Evolutionary conservation across 371 early-diverging fungal genomes (phyloP).

Genomic region (Lichtheimia ramosa): DNA sequence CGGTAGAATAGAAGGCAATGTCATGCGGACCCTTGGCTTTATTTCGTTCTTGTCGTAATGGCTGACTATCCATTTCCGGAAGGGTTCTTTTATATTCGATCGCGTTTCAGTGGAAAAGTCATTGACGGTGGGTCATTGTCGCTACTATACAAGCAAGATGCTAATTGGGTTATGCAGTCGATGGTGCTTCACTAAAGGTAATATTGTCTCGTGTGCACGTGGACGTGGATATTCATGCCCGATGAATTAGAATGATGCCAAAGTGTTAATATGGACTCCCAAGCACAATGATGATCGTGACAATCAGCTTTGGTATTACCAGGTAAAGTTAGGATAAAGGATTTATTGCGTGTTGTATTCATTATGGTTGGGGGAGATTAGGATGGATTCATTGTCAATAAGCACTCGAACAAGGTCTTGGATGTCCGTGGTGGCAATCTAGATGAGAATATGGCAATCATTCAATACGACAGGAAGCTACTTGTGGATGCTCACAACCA

Average conservation of each 20-base stretch:
- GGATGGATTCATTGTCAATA: constrained; percentile 46
- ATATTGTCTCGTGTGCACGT: background rate
- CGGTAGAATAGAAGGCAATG: no score
- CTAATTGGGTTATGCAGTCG: constrained; percentile 19
- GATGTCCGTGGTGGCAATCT: constrained; percentile 46
- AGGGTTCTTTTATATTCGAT: constrained; percentile 51
- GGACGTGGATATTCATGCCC: background rate
- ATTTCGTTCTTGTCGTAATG: constrained; percentile 14
- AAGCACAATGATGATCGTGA: constrained; percentile 48
- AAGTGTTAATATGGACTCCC: constrained; percentile 46
- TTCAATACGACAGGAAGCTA: constrained; percentile 47
- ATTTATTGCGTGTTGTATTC: background rate
- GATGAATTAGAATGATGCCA: constrained; percentile 37
- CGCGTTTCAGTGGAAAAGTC: constrained; percentile 41
- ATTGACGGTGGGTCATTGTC: constrained; percentile 28
- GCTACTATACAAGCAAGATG: background rate
- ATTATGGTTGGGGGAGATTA: background rate
- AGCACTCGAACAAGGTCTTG: constrained; percentile 39
- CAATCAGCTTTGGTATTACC: constrained; percentile 50
- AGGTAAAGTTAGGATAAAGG: constrained; percentile 17
- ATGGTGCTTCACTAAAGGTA: constrained; percentile 36
- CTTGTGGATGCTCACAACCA: constrained; percentile 44
- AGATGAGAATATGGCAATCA: constrained; percentile 34
- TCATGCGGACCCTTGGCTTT: no score
- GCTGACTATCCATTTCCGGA: constrained; percentile 36